Base-by-base conservation (phyloP, 768 basidiomycete species). In the Amanita pallidorosea region DNA sequence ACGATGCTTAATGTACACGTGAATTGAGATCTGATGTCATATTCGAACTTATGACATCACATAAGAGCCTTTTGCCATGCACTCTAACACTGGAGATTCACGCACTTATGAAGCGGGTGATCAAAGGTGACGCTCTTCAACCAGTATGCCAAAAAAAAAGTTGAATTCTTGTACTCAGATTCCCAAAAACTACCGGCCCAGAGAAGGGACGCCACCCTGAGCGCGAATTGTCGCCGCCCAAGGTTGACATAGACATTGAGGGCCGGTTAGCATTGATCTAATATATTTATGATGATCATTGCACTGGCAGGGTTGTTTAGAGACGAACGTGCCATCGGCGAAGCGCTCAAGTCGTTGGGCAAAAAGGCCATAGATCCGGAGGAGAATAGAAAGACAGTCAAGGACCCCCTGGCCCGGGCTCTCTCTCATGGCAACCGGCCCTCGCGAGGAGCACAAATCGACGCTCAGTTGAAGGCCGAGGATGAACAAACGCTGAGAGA, bases 401-500 rank as follows among this genome's bases (percentile, higher is more conserved):
- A 62, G 0, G 70, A 80, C 50, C 79, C 80, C 11, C 59, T 75
- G 23, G 68, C 68, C 41, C 75, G 75, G 8, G 79, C 78, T 1
- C 62, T 60, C n/a, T 59, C 67, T 13, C 80, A 81, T 48, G 77
- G 79, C 0, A 71, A 82, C 55, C 65, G 80, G 54, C 80, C 81
- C 0, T 79, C 78, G 0, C 63, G 70, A 35, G 79, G 80, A 0
- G 81, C 79, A 1, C 61, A 74, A 58, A 69, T 79, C n/a, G 81
- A 83, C 57, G 74, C 75, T 3, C 65, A 80, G 55, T 63, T 82
- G 17, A 68, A 75, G 64, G 58, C 58, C 2, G 77, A 79, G 51
- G 81, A 83, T 17, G 70, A 71, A 48, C 73, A 76, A 56, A 47
- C 59, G 34, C 54, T 81, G 52, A 67, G 53, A 57, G 64, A 68